phyloP scores from a whole-genome alignment of 345 rosid species.

The Hibiscus syriacus region DNA sequence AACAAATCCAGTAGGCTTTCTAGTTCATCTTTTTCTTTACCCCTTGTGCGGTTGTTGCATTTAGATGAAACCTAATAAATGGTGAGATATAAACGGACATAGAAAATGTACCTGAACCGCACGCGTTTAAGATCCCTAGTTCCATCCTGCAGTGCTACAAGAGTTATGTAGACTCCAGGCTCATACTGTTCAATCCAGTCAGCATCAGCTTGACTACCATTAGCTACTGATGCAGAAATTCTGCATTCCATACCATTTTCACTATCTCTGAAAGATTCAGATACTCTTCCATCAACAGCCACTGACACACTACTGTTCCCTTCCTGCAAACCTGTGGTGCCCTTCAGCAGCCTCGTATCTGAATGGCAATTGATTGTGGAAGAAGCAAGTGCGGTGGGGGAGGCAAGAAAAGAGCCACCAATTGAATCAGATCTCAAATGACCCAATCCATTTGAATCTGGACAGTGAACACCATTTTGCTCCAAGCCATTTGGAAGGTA shows the following conservation, averaged over 20 bases:
- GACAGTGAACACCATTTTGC: slow-evolving; percentile 57
- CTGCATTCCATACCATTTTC: slow-evolving; percentile 45
- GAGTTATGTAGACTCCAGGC: too few relatives aligned
- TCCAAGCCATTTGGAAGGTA: slow-evolving; percentile 56
- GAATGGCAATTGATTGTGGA: slow-evolving; percentile 27
- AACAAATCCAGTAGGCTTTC: not conserved
- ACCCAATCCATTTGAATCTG: too few relatives aligned
- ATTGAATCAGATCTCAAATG: too few relatives aligned
- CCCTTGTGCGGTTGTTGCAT: not conserved
- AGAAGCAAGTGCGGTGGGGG: slow-evolving; percentile 33
- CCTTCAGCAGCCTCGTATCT: slow-evolving; percentile 39
- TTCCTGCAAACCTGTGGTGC: too few relatives aligned
- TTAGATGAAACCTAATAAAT: not conserved
- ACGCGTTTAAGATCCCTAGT: too few relatives aligned
- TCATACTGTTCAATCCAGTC: too few relatives aligned
- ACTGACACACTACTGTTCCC: slow-evolving; percentile 35
- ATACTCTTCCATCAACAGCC: slow-evolving; percentile 44
- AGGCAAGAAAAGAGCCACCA: too few relatives aligned
- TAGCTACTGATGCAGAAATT: too few relatives aligned
- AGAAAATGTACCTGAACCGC: too few relatives aligned
- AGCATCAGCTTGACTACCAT: too few relatives aligned
- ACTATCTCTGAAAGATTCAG: slow-evolving; percentile 35
- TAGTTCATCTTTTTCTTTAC: not conserved
- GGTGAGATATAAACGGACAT: not conserved
- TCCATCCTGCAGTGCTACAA: too few relatives aligned